These are phyloP conservation scores for Neurospora terricola DNA, from an alignment of 495 filamentous ascomycete genomes.

Conservation along the genomic window DNA sequence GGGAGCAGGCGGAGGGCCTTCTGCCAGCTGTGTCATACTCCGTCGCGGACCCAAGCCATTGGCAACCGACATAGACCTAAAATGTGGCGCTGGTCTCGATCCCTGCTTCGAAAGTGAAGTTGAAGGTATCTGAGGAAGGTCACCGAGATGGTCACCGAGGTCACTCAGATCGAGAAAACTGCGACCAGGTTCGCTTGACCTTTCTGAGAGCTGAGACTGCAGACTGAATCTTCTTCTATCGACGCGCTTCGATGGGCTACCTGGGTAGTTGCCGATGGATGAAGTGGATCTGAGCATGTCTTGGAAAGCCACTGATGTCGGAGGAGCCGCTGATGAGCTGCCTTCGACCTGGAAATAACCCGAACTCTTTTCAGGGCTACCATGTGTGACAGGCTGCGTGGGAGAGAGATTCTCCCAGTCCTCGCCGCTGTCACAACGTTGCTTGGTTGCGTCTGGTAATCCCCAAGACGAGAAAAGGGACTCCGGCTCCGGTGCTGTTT, in stretches of 20 bases:
- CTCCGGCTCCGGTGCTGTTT: slow-evolving; percentile 15
- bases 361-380: not conserved
- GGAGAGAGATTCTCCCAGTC: not conserved
- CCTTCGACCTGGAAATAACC: not conserved
- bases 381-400: not conserved
- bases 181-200: not conserved
- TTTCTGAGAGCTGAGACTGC: slow-evolving; percentile 8
- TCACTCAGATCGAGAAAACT: slow-evolving; percentile 3
- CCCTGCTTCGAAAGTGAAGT: slow-evolving; percentile 16
- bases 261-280: slow-evolving; percentile 14
- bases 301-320: not conserved
- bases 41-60: slow-evolving; percentile 32
- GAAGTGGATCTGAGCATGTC: slow-evolving; percentile 12
- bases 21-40: slow-evolving; percentile 48
- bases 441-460: not conserved
- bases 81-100: slow-evolving; percentile 18
- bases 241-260: slow-evolving; percentile 1
- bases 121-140: slow-evolving; percentile 13
- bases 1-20: slow-evolving; percentile 51
- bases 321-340: not conserved
- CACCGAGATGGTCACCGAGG: not conserved
- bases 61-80: slow-evolving; percentile 16
- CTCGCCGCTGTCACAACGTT: not conserved
- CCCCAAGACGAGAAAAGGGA: slow-evolving; percentile 19
- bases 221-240: slow-evolving; percentile 13